Base-by-base conservation (phyloP, 139 green algal genomes). In the Dunaliella primolecta region DNA sequence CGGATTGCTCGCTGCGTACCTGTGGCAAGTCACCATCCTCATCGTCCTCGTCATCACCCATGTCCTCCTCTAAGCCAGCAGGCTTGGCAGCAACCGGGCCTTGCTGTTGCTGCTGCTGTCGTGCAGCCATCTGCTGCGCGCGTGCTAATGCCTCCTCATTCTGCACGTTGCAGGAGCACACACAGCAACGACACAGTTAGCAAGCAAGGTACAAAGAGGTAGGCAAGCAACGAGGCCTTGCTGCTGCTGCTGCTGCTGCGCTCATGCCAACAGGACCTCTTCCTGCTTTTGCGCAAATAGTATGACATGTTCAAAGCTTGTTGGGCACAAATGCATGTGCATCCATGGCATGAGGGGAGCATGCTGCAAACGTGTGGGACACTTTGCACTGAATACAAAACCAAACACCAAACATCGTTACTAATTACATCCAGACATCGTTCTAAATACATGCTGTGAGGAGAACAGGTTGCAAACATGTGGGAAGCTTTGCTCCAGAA, bases 211-310 rank as follows among this genome's bases (percentile, higher is more conserved):
- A 74, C 56, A 74, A 23, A 23, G 21, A 74, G 56, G 20, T n/a
- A 74, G 56, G 23, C 21, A 74, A 20, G 21, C 20, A n/a, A 74
- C 56, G 23, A 74, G n/a, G n/a, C n/a, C n/a, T n/a, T n/a, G n/a
- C n/a, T n/a, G n/a, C n/a, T n/a, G n/a, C n/a, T n/a, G n/a, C n/a
- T n/a, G n/a, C n/a, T n/a, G n/a, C n/a, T n/a, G n/a, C n/a, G n/a
- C n/a, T n/a, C n/a, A n/a, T n/a, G n/a, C n/a, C n/a, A n/a, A n/a
- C n/a, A 88, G 86, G 90, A 94, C 31, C 94, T 82, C 3, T 90
- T 87, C 25, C 94, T 88, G 32, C 88, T 86, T 72, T 86, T 33
- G 15, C 95, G 92, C 86, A 98, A 87, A 71, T 97, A 74, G 56
- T 23, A n/a, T 78, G 25, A 78, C 72, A 15, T 24, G 23, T 78